Percentiles rank a stretch among this genome's conserved stretches.
These are phyloP conservation scores for Avena atlantica DNA, from an alignment of 176 grass and related monocot species.

Conservation along the genomic window DNA sequence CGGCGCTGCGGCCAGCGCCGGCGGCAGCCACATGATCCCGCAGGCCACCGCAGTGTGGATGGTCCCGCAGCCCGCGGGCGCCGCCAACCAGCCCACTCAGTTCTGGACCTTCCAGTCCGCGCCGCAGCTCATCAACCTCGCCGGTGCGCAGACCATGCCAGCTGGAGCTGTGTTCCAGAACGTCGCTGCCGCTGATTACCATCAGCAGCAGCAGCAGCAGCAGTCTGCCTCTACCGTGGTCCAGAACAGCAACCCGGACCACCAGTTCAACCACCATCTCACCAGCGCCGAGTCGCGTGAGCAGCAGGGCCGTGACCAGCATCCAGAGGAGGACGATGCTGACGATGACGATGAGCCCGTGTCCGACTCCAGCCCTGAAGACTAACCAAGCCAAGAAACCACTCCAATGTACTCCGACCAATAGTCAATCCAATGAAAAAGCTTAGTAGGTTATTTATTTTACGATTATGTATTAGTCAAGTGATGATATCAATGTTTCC, in stretches of 20 bases:
- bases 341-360: slow-evolving; percentile 71
- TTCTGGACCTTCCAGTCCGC: slow-evolving; percentile 82
- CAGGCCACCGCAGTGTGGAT: slow-evolving; percentile 90
- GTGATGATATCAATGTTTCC: slow-evolving; percentile 26
- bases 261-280: slow-evolving; percentile 28
- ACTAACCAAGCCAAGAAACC: slow-evolving; percentile 22
- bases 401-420: background rate
- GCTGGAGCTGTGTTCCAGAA: slow-evolving; percentile 16
- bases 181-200: background rate
- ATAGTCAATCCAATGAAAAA: slow-evolving; percentile 50
- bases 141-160: slow-evolving; percentile 51
- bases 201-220: slow-evolving; percentile 34
- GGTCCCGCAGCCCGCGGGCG: slow-evolving; percentile 59
- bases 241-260: slow-evolving; percentile 43
- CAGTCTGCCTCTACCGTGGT: slow-evolving; percentile 34
- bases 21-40: slow-evolving; percentile 60
- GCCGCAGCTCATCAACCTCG: slow-evolving; percentile 77
- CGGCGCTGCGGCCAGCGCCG: slow-evolving; percentile 4
- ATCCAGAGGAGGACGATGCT: slow-evolving; percentile 58
- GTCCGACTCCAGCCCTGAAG: slow-evolving; percentile 77
- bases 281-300: slow-evolving; percentile 42
- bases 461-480: slow-evolving; percentile 26
- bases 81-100: slow-evolving; percentile 48
- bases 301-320: slow-evolving; percentile 51
- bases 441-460: slow-evolving; percentile 42